Evolutionary conservation across 805 yeast genomes (phyloP).

Genomic region (Saturnispora halmiae): DNA sequence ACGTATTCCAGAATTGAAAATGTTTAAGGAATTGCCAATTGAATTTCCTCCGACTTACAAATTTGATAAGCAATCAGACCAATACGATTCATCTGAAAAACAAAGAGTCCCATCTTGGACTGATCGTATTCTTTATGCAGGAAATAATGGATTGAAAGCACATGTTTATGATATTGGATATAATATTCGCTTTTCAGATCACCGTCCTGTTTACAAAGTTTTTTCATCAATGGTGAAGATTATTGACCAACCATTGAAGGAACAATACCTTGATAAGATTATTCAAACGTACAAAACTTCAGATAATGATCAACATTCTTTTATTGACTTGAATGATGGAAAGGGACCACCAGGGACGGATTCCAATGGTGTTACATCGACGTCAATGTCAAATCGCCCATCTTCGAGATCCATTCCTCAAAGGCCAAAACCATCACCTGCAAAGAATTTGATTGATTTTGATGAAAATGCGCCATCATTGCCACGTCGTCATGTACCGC

Average conservation of each 20-base stretch:
- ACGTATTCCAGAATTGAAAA: slow-evolving; percentile 60
- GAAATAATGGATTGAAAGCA: slow-evolving; percentile 45
- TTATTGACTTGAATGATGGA: slow-evolving; percentile 27
- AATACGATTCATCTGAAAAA: slow-evolving; percentile 84
- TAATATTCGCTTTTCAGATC: slow-evolving; percentile 65
- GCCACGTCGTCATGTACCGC: slow-evolving; percentile 19
- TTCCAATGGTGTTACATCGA: slow-evolving; percentile 3
- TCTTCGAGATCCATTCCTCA: slow-evolving; percentile 4
- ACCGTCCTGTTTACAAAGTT: slow-evolving; percentile 84
- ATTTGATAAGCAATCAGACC: slow-evolving; percentile 73
- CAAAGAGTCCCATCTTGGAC: slow-evolving; percentile 96
- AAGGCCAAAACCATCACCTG: slow-evolving; percentile 14
- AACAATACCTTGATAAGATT: slow-evolving; percentile 45
- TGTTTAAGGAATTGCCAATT: slow-evolving; percentile 68
- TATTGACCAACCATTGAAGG: slow-evolving; percentile 55
- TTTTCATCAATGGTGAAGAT: slow-evolving; percentile 58
- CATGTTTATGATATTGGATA: slow-evolving; percentile 60
- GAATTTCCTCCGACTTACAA: slow-evolving; percentile 87
- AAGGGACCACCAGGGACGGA: slow-evolving; percentile 9
- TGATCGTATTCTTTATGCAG: slow-evolving; percentile 69
- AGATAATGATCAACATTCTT: slow-evolving; percentile 12
- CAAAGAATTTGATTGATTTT: slow-evolving; percentile 19
- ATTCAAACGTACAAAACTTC: slow-evolving; percentile 45
- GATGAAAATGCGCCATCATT: slow-evolving; percentile 14
- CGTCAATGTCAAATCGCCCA: slow-evolving; percentile 17